Conservation (phyloP, 179 eudicot species). For the Drosera spatulata region DNA sequence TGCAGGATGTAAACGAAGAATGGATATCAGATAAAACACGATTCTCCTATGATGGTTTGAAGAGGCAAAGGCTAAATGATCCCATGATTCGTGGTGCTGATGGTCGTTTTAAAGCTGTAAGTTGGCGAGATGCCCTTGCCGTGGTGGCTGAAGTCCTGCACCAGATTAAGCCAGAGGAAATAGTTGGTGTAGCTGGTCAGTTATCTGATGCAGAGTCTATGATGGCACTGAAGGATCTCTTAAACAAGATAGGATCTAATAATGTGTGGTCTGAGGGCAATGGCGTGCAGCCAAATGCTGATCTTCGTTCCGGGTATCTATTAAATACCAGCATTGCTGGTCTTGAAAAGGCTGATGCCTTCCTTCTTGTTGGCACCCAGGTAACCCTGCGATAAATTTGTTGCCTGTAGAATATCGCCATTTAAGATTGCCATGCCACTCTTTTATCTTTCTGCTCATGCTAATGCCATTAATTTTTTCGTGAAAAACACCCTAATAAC, state of each 20-base stretch:
- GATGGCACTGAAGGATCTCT: conserved; percentile 89
- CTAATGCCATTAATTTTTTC: no score
- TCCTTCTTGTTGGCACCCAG: conserved; percentile 97
- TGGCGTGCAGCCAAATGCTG: conserved; percentile 70
- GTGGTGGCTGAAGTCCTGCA: conserved; percentile 82
- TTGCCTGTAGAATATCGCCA: no score
- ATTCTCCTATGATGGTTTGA: conserved; percentile 94
- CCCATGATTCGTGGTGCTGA: conserved; percentile 97
- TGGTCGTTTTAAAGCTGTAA: conserved; percentile 85
- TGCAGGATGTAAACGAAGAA: conserved; percentile 96
- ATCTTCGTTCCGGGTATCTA: conserved; percentile 87
- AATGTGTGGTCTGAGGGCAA: conserved; percentile 93
- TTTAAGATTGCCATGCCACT: no score
- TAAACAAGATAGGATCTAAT: conserved; percentile 91
- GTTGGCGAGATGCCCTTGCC: conserved; percentile 98
- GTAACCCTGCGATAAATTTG: conserved; percentile 13
- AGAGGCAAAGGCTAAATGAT: conserved; percentile 96
- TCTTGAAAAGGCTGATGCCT: conserved; percentile 87
- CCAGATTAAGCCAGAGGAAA: conserved; percentile 76
- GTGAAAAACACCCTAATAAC: no score
- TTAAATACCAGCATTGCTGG: conserved; percentile 80
- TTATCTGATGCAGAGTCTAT: conserved; percentile 96
- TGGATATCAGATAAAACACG: conserved; percentile 99
- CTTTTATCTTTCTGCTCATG: no score
- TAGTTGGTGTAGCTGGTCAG: conserved; percentile 91